These are phyloP conservation scores for Botrytis tulipae DNA, from an alignment of 2,329 filamentous ascomycete species.

Conservation along the genomic window DNA sequence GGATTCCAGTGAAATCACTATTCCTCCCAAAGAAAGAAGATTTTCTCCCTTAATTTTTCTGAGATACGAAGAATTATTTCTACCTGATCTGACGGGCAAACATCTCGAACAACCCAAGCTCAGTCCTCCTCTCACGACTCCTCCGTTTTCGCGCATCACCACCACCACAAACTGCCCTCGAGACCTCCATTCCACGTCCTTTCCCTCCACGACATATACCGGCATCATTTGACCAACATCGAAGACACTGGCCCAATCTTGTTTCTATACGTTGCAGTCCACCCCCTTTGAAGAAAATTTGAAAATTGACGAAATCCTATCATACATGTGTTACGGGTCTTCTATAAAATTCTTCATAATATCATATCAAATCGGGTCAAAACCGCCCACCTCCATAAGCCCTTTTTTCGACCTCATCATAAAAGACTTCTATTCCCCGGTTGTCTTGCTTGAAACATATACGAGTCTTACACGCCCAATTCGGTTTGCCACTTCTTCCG, in stretches of 20 bases:
- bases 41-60: conserved; percentile 12
- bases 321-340: conserved; percentile 11
- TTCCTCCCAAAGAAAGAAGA: conserved; percentile 17
- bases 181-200: conserved; percentile 1
- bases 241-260: conserved; percentile 9
- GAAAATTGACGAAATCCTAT: conserved; percentile 5
- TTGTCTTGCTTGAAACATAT: conserved; percentile 1
- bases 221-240: conserved; percentile 11
- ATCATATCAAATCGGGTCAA: background rate
- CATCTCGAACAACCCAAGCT: conserved; percentile 13
- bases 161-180: conserved; percentile 13
- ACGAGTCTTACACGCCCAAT: conserved; percentile 10
- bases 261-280: conserved; percentile 8
- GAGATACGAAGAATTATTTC: conserved; percentile 6
- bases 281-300: background rate
- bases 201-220: conserved; percentile 16
- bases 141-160: conserved; percentile 4
- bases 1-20: conserved; percentile 34
- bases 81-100: conserved; percentile 8
- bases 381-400: background rate
- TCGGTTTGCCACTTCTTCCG: background rate
- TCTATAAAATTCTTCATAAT: conserved; percentile 7
- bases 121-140: conserved; percentile 3
- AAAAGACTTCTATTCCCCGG: background rate
- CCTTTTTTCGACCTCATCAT: conserved; percentile 3